Evolutionary conservation across 768 basidiomycete genomes (phyloP).

Genomic region (Boletus reticulatus): DNA sequence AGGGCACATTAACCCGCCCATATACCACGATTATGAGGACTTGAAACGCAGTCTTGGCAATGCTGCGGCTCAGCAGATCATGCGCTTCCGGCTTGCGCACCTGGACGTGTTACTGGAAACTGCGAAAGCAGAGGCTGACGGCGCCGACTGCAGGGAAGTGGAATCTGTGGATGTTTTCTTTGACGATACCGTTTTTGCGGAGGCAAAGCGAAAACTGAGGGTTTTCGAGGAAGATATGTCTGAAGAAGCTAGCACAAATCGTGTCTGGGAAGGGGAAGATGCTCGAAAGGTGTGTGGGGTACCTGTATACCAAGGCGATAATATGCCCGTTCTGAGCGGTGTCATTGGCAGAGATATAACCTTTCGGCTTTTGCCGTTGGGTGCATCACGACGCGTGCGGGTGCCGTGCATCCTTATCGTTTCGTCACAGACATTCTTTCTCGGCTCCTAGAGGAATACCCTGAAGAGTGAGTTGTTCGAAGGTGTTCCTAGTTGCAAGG

Average conservation of each 20-base stretch:
- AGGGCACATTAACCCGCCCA: conserved; percentile 48
- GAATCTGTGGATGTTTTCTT: conserved; percentile 36
- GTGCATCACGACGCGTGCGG: conserved; percentile 52
- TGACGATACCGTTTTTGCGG: conserved; percentile 28
- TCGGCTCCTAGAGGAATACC: conserved; percentile 50
- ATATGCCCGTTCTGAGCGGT: neutral
- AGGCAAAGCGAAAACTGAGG: conserved; percentile 43
- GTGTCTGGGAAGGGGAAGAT: conserved; percentile 30
- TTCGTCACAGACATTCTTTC: conserved; percentile 58
- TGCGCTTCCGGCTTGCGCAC: conserved; percentile 42
- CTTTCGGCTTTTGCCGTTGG: conserved; percentile 47
- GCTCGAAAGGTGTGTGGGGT: conserved; percentile 33
- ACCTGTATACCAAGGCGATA: neutral
- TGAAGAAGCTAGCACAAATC: conserved; percentile 36
- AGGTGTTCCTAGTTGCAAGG: conserved; percentile 1
- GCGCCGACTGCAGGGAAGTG: conserved; percentile 31
- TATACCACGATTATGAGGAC: conserved; percentile 44
- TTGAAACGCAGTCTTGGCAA: conserved; percentile 39
- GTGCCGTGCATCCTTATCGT: conserved; percentile 69
- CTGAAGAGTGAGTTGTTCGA: conserved; percentile 32
- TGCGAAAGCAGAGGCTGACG: conserved; percentile 28
- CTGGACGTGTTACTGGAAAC: conserved; percentile 30
- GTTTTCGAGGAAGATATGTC: conserved; percentile 52
- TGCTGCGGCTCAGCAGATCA: conserved; percentile 37
- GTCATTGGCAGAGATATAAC: conserved; percentile 43